Evolutionary conservation across 2,329 filamentous ascomycete genomes (phyloP), one percentile per base, ranked within the genome.

Genomic region (Nemania abortiva): DNA sequence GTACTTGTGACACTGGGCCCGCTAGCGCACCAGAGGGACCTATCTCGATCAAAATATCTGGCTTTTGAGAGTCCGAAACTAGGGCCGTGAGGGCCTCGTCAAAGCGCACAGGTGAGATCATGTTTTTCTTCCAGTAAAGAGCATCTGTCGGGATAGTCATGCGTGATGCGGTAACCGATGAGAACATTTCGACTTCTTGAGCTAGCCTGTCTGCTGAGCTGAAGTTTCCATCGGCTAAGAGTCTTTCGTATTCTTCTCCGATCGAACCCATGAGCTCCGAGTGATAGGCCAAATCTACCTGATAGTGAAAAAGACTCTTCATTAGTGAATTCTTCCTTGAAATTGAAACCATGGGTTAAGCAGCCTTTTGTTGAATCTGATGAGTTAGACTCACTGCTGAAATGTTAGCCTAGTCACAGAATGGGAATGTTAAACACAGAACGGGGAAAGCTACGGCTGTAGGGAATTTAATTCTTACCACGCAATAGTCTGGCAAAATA

Each of bases 211-310:
- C 31, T 34, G 31, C 10, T 6, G 31, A 6, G 5, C 31, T 34
- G 31, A 34, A n/a, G n/a, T n/a, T 34, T 10, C 10, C 31, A 34
- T 5, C 10, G 31, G 31, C 5, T 10, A 34, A 10, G 5, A 75
- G 45, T 6, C 65, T 13, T 18, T 52, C 31, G 52, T 78, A 78
- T 13, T 39, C 56, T 0, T 65, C 61, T 1, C 57, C 70, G 15
- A 73, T 63, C 1, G 37, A 56, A 1, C 13, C 20, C 75, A 81
- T 80, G 20, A 75, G 71, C 6, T 70, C 62, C 0, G 79, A 79
- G 67, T 81, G 79, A 57, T 80, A 81, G 6, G 79, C 79, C 11
- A 73, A 59, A 20, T 78, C 73, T 22, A 78, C 77, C n/a, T n/a
- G n/a, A n/a, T n/a, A n/a, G n/a, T n/a, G n/a, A n/a, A n/a, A n/a